Conservation (phyloP, 192 early-diverging fungal genomes). For the Phycomyces blakesleeanus region DNA sequence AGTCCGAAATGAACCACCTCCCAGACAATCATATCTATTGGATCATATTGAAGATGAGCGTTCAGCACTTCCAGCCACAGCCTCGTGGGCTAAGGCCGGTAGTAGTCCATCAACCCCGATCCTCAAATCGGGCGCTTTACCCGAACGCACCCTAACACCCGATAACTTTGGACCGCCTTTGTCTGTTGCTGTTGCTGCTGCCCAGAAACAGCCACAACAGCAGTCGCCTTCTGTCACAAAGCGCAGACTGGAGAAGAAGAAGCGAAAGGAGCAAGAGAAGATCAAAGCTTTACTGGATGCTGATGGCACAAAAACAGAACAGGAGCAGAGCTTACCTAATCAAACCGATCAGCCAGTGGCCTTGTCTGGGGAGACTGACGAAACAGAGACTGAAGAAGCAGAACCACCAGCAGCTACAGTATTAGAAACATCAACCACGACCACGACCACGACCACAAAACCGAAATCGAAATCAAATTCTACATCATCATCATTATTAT, state of each 20-base stretch:
- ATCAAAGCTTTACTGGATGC: background rate
- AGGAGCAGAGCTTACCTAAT: background rate
- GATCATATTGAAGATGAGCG: conserved; percentile 25
- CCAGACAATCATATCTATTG: background rate
- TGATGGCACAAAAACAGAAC: background rate
- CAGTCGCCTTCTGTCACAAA: conserved; percentile 15
- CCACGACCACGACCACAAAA: background rate
- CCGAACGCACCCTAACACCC: conserved; percentile 32
- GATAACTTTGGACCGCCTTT: conserved; percentile 40
- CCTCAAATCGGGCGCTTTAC: conserved; percentile 15
- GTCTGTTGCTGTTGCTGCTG: conserved; percentile 29
- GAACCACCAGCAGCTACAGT: background rate
- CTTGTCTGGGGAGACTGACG: background rate
- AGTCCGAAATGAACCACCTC: background rate
- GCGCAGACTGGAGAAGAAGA: conserved; percentile 29
- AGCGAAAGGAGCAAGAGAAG: conserved; percentile 22
- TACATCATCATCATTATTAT: no score
- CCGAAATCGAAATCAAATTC: no score
- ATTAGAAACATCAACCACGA: background rate
- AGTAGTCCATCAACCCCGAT: conserved; percentile 32
- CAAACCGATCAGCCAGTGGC: background rate
- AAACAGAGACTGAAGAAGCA: background rate
- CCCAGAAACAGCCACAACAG: conserved; percentile 28
- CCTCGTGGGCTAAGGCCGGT: conserved; percentile 52
- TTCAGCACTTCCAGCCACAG: conserved; percentile 55